Conservation (phyloP, 2,329 filamentous ascomycete species). For the Metarhizium rileyi region DNA sequence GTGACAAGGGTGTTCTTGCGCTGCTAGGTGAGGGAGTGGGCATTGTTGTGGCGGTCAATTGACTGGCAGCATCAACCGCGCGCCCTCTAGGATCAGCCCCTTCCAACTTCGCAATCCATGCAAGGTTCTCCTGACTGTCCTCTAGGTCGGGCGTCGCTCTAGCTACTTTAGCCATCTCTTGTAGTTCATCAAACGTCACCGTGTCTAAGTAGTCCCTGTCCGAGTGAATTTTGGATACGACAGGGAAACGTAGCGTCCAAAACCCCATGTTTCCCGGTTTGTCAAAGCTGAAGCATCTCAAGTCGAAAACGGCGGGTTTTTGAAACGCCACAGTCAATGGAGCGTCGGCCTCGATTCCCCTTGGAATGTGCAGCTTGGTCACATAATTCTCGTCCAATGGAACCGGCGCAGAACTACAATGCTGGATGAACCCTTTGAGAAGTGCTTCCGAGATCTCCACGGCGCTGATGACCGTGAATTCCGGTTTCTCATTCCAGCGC, state of each 20-base stretch:
- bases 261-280: constrained; percentile 59
- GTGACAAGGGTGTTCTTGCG: background rate
- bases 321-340: constrained; percentile 49
- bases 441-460: constrained; percentile 45
- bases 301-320: constrained; percentile 65
- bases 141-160: constrained; percentile 37
- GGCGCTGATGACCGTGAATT: constrained; percentile 57
- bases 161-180: constrained; percentile 52
- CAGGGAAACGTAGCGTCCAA: constrained; percentile 68
- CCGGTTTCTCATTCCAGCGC: constrained; percentile 40
- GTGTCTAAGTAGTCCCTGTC: constrained; percentile 63
- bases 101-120: constrained; percentile 54
- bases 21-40: constrained; percentile 23
- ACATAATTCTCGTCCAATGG: constrained; percentile 25
- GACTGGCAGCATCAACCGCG: constrained; percentile 33
- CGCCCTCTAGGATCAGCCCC: constrained; percentile 37
- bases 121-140: constrained; percentile 49
- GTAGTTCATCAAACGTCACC: constrained; percentile 59
- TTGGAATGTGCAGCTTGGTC: constrained; percentile 37
- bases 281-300: constrained; percentile 72
- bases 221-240: constrained; percentile 65
- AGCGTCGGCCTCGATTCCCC: constrained; percentile 31
- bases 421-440: constrained; percentile 39
- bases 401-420: constrained; percentile 35
- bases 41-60: constrained; percentile 31